Percentiles rank a stretch among this genome's conserved stretches.
These are phyloP conservation scores for Sporothrix brasiliensis DNA, from an alignment of 2,329 filamentous ascomycete genomes.

Conservation along the genomic window DNA sequence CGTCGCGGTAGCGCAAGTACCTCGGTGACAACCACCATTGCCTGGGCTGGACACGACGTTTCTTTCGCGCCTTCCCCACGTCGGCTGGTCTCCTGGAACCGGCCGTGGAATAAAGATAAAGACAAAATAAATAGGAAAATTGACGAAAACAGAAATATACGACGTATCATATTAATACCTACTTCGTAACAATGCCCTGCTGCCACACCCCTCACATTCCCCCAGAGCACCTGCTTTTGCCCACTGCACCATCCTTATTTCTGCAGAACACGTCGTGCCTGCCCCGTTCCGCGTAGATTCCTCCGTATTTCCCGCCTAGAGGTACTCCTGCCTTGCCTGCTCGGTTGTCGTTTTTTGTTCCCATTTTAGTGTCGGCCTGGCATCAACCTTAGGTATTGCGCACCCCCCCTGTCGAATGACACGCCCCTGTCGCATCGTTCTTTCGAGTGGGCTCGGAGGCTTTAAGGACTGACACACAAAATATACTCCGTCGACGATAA, in stretches of 20 bases:
- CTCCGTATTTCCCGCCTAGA: constrained; percentile 8
- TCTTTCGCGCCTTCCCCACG: constrained; percentile 30
- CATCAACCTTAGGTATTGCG: constrained; percentile 18
- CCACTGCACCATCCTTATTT: neutral
- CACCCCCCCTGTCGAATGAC: constrained; percentile 9
- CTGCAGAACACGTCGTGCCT: constrained; percentile 20
- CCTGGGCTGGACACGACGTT: constrained; percentile 8
- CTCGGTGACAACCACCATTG: neutral
- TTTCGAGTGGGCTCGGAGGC: constrained; percentile 5
- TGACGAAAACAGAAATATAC: constrained; percentile 17
- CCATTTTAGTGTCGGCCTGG: constrained; percentile 26
- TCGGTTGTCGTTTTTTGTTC: constrained; percentile 22
- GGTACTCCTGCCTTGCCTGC: constrained; percentile 5
- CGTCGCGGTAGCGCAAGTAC: neutral
- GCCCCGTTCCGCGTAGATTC: constrained; percentile 15
- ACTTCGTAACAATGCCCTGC: neutral
- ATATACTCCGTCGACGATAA: neutral
- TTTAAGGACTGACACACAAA: constrained; percentile 17
- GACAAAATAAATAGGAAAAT: constrained; percentile 10
- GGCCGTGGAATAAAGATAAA: constrained; percentile 12
- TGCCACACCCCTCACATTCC: neutral
- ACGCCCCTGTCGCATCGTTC: constrained; percentile 1
- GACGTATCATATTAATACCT: constrained; percentile 4
- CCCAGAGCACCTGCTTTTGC: neutral
- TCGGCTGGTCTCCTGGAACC: constrained; percentile 29